These are phyloP conservation scores for Amylocystis lapponica DNA, from an alignment of 768 basidiomycete genomes.

Conservation along the genomic window DNA sequence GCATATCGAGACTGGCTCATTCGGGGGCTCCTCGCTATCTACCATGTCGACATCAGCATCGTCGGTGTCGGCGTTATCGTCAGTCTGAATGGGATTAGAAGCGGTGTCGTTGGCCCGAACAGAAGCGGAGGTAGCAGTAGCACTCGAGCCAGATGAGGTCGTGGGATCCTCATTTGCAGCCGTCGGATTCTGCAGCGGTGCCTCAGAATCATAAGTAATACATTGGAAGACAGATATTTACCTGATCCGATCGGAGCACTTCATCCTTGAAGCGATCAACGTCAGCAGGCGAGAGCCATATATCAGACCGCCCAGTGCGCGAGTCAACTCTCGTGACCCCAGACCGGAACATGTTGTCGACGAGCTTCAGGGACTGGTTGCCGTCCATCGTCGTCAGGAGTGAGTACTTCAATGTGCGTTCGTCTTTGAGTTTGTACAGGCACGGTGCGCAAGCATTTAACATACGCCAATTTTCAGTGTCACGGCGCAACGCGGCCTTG, in stretches of 20 bases:
- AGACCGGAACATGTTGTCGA: conserved; percentile 2
- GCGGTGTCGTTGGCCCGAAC: too few relatives aligned
- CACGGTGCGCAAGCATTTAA: conserved; percentile 23
- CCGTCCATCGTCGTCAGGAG: conserved; percentile 19
- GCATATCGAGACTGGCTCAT: conserved; percentile 5
- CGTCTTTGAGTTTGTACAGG: conserved; percentile 12
- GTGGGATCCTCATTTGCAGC: too few relatives aligned
- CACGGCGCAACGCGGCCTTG: conserved; percentile 9
- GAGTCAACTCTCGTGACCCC: background rate
- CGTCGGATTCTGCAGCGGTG: too few relatives aligned
- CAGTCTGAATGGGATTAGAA: background rate
- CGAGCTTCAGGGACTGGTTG: conserved; percentile 15
- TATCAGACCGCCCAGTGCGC: background rate
- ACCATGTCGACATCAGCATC: background rate
- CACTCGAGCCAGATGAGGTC: too few relatives aligned
- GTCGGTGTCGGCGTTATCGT: background rate
- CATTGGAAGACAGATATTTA: too few relatives aligned
- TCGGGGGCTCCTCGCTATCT: background rate
- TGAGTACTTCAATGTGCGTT: conserved; percentile 7
- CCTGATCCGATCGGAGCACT: conserved; percentile 1
- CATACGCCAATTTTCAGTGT: conserved; percentile 18
- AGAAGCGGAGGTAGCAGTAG: too few relatives aligned
- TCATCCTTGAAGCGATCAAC: conserved; percentile 19
- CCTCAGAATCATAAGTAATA: too few relatives aligned
- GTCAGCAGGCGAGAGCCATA: conserved; percentile 5